These are phyloP conservation scores for Geranomyces variabilis DNA, from an alignment of 192 early-diverging fungal species.

Conservation along the genomic window DNA sequence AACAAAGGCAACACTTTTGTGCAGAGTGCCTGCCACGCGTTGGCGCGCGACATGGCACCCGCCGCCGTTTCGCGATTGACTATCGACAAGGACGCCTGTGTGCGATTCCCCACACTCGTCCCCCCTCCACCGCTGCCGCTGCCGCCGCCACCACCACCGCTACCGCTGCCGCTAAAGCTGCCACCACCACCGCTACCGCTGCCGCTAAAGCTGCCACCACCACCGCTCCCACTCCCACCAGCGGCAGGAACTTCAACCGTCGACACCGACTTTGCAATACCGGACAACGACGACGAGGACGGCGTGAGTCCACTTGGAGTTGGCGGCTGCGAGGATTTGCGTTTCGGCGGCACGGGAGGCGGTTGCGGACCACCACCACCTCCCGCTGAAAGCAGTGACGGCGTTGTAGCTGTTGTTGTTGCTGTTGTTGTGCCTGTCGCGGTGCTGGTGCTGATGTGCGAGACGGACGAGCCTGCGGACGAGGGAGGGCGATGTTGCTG, in stretches of 20 bases:
- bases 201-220: too few relatives aligned
- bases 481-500: not conserved
- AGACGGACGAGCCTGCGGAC: not conserved
- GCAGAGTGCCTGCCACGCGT: slow-evolving; percentile 73
- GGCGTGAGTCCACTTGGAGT: slow-evolving; percentile 10
- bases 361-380: too few relatives aligned
- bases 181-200: too few relatives aligned
- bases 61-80: slow-evolving; percentile 4
- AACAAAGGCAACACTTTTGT: slow-evolving; percentile 81
- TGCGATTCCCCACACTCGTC: not conserved
- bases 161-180: too few relatives aligned
- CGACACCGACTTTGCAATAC: not conserved
- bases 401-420: too few relatives aligned
- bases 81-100: not conserved
- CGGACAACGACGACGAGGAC: slow-evolving; percentile 20
- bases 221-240: too few relatives aligned
- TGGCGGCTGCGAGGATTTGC: not conserved
- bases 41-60: not conserved
- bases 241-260: not conserved
- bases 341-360: not conserved
- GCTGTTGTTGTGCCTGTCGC: too few relatives aligned
- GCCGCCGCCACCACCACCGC: too few relatives aligned
- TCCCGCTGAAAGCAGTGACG: too few relatives aligned
- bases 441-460: not conserved
- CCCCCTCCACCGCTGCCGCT: too few relatives aligned